phyloP scores from a whole-genome alignment of 2,329 filamentous ascomycete species.

The Parafenestella ontariensis region DNA sequence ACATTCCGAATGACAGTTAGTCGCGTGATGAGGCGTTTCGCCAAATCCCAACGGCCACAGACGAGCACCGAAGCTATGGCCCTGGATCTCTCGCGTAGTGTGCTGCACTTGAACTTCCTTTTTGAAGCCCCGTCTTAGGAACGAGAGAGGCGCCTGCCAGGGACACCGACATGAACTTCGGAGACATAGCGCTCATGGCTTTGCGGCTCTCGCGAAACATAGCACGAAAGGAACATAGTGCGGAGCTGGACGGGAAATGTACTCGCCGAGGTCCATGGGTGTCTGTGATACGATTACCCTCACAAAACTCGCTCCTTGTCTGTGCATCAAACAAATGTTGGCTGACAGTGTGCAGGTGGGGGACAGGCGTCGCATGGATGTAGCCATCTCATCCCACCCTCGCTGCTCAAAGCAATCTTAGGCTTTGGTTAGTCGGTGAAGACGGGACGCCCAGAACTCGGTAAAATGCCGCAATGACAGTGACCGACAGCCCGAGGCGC shows the following conservation, averaged over 20 bases:
- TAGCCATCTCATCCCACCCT: constrained; percentile 20
- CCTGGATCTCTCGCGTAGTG: constrained; percentile 16
- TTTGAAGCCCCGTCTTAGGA: constrained; percentile 12
- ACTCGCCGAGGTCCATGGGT: constrained; percentile 12
- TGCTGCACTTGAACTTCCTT: constrained; percentile 17
- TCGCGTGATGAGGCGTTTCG: constrained; percentile 32
- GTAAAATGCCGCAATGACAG: constrained; percentile 23
- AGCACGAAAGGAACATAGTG: constrained; percentile 4
- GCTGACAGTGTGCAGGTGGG: constrained; percentile 28
- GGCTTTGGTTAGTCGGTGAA: constrained; percentile 16
- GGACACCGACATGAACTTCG: constrained; percentile 7
- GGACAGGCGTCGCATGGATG: constrained; percentile 20
- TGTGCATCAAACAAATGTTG: constrained; percentile 21
- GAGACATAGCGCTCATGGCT: constrained; percentile 16
- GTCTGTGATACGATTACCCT: constrained; percentile 45
- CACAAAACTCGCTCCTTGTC: constrained; percentile 25
- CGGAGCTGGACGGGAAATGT: constrained; percentile 9
- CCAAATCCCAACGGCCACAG: constrained; percentile 15
- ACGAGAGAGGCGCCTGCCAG: constrained; percentile 23
- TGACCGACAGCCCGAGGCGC: constrained; percentile 1
- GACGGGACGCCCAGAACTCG: constrained; percentile 6
- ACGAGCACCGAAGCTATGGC: constrained; percentile 23
- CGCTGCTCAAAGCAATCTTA: constrained; percentile 13
- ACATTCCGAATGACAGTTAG: constrained; percentile 23
- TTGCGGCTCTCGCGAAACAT: constrained; percentile 31